Base-by-base conservation (phyloP, 495 filamentous ascomycete species). In the Neurospora hispaniola region DNA sequence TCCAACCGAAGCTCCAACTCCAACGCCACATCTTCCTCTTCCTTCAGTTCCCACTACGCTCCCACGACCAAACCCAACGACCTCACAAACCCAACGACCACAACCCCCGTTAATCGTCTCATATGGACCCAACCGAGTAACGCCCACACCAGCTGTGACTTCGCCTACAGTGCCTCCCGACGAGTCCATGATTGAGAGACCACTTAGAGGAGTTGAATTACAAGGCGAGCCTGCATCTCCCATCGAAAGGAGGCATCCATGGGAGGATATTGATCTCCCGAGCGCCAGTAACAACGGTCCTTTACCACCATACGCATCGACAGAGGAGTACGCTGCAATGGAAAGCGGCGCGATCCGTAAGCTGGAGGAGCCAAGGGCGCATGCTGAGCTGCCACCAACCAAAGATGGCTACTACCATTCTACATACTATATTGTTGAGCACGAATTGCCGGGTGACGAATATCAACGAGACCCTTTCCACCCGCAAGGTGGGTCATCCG, bases 341-440 rank as follows among this genome's bases (percentile, higher is more conserved):
- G 76, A 78, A 44, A 79, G 77, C 71, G 80, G 80, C 41, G 80
- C 80, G 2, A 76, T 81, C 20, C 73, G 79, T 10, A 80, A 76
- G 66, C 70, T 80, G n/a, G 73, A 73, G 4, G 77, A 75, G 39
- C 80, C 80, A 1, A 71, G 75, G 62, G 80, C 78, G 16, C 23
- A 79, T 69, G 78, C 78, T 7, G 80, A 81, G 48, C 72, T 81
- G 27, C 80, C 80, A n/a, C 80, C 80, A 2, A 81, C 80, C 16
- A 81, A 81, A 71, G 80, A 81, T 54, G 80, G 80, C 1, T 81
- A 74, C 20, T 81, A 81, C 41, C 77, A 77, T 40, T 73, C 78
- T 38, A 54, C 40, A 1, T 70, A 42, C 3, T 74, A 77, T 23
- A 35, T 76, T 8, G 73, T 78, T 12, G 77, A 81, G 72, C 76